phyloP scores from a whole-genome alignment of 2,329 filamentous ascomycete genomes.

The Stagonosporopsis chrysanthemi region DNA sequence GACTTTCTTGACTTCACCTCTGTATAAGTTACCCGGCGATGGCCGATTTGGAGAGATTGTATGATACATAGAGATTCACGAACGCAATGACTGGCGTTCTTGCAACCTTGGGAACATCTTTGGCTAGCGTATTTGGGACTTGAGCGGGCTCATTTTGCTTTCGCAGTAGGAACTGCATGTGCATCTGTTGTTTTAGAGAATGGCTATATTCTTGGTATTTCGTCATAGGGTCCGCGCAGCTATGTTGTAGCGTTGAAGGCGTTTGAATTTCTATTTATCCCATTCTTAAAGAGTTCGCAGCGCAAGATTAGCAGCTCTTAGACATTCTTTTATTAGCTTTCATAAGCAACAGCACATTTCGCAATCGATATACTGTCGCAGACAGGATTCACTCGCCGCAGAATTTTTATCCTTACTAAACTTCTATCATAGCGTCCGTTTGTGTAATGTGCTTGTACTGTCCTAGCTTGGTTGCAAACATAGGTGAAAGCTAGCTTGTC shows the following conservation, averaged over 20 bases:
- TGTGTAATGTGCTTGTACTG: background rate
- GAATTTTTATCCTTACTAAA: background rate
- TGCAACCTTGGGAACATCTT: conserved; percentile 12
- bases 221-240: conserved; percentile 16
- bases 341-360: background rate
- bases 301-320: conserved; percentile 2
- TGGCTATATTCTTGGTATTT: conserved; percentile 14
- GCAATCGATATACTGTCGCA: conserved; percentile 7
- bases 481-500: background rate
- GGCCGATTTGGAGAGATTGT: conserved; percentile 29
- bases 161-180: conserved; percentile 15
- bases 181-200: conserved; percentile 16
- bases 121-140: conserved; percentile 13
- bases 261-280: conserved; percentile 7
- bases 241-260: conserved; percentile 16
- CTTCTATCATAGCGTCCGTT: background rate
- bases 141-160: conserved; percentile 18
- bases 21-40: conserved; percentile 27
- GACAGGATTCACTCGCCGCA: conserved; percentile 2
- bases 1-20: conserved; percentile 47
- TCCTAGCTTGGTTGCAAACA: no score
- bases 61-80: conserved; percentile 39
- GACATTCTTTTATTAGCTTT: conserved; percentile 10
- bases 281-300: conserved; percentile 7
- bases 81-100: conserved; percentile 40